These are phyloP conservation scores for Dactylonectria macrodidyma DNA, from an alignment of 2,329 filamentous ascomycete species.

Conservation along the genomic window DNA sequence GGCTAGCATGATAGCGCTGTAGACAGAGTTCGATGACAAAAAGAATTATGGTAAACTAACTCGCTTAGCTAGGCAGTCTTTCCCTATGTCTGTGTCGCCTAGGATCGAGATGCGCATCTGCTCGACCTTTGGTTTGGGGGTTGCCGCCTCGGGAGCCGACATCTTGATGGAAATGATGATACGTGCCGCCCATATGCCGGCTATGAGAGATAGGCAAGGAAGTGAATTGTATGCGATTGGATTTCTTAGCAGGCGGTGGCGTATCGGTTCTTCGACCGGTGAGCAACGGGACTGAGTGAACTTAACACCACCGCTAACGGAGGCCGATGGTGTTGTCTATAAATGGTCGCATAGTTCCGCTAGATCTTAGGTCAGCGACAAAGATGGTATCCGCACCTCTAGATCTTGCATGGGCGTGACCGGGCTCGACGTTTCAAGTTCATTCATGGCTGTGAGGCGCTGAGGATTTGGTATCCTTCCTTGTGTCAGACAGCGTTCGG, in stretches of 20 bases:
- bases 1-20: background rate
- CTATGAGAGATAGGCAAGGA: background rate
- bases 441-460: background rate
- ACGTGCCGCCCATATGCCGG: background rate
- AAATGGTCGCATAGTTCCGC: constrained; percentile 29
- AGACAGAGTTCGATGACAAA: background rate
- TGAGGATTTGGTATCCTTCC: background rate
- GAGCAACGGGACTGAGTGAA: background rate
- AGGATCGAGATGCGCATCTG: constrained; percentile 36
- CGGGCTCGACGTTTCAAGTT: background rate
- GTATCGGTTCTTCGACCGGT: no score
- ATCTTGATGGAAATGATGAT: background rate
- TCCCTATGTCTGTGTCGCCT: constrained; percentile 35
- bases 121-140: constrained; percentile 24
- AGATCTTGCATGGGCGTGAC: background rate
- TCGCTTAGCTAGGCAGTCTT: constrained; percentile 40
- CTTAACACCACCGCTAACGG: background rate
- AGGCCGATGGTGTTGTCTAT: constrained; percentile 14
- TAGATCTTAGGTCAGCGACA: constrained; percentile 39
- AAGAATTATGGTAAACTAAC: constrained; percentile 30
- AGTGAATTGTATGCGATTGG: no score
- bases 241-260: no score
- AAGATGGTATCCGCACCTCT: no score
- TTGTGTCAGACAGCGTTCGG: background rate
- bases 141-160: background rate